phyloP scores from a whole-genome alignment of 495 filamentous ascomycete genomes.

The Penicillium silybi region DNA sequence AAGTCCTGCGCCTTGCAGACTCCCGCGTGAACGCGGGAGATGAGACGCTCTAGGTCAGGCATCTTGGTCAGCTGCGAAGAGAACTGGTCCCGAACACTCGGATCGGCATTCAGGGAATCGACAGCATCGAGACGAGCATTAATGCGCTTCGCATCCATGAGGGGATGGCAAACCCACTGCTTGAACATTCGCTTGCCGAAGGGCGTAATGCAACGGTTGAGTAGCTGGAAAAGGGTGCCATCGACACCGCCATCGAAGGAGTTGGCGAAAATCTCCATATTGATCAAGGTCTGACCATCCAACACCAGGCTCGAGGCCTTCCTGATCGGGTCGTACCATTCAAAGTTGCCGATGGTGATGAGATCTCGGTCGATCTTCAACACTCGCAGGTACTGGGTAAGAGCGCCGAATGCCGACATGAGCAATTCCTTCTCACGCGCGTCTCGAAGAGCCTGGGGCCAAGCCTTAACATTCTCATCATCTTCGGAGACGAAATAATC shows the following conservation, averaged over 20 bases:
- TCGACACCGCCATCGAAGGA: slow-evolving; percentile 79
- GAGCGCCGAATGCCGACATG: slow-evolving; percentile 90
- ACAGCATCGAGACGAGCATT: slow-evolving; percentile 96
- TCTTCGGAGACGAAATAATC: slow-evolving; percentile 72
- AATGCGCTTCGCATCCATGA: slow-evolving; percentile 80
- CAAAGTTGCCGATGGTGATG: slow-evolving; percentile 86
- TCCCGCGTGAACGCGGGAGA: slow-evolving; percentile 91
- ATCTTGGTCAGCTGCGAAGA: slow-evolving; percentile 80
- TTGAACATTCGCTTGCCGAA: slow-evolving; percentile 96
- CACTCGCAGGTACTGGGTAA: slow-evolving; percentile 80
- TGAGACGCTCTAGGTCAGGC: slow-evolving; percentile 90
- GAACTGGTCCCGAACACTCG: slow-evolving; percentile 73
- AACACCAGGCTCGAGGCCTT: slow-evolving; percentile 90
- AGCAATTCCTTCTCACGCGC: slow-evolving; percentile 74
- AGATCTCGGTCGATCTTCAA: slow-evolving; percentile 88
- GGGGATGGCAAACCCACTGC: slow-evolving; percentile 96
- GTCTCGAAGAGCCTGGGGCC: slow-evolving; percentile 73
- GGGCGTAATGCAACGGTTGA: slow-evolving; percentile 93
- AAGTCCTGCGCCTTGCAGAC: slow-evolving; percentile 88
- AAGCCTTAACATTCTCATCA: slow-evolving; percentile 60
- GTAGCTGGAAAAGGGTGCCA: slow-evolving; percentile 82
- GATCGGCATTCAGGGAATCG: slow-evolving; percentile 83
- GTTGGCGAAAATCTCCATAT: slow-evolving; percentile 95
- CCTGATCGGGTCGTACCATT: slow-evolving; percentile 88
- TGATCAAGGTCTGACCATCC: slow-evolving; percentile 95